phyloP scores from a whole-genome alignment of 2,329 filamentous ascomycete species.

The Dactylellina drechsleri region DNA sequence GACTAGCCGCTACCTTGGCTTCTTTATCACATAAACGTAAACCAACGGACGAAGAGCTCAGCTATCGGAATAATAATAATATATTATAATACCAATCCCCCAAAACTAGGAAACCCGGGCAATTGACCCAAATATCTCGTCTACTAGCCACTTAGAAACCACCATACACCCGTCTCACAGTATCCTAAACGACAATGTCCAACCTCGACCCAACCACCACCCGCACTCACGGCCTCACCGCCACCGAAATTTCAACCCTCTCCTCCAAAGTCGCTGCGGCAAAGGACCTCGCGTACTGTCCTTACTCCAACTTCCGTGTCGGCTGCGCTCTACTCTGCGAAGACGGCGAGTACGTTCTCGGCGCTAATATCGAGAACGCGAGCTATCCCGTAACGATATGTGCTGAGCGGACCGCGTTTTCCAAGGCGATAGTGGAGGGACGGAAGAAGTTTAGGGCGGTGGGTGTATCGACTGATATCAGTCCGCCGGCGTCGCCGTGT shows the following conservation, averaged over 20 bases:
- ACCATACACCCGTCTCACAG: too few species aligned
- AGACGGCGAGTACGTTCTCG: slow-evolving; percentile 70
- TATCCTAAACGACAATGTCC: slow-evolving; percentile 15
- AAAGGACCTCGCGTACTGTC: slow-evolving; percentile 85
- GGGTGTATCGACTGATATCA: slow-evolving; percentile 78
- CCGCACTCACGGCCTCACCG: slow-evolving; percentile 66
- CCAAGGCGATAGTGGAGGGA: slow-evolving; percentile 74
- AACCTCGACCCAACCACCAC: slow-evolving; percentile 13
- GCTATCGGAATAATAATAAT: too few species aligned
- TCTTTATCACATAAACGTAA: too few species aligned
- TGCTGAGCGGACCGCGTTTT: slow-evolving; percentile 89
- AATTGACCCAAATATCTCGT: neutral
- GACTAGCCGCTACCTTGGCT: too few species aligned
- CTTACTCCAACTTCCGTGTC: slow-evolving; percentile 91
- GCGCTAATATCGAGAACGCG: slow-evolving; percentile 93
- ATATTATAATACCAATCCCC: too few species aligned
- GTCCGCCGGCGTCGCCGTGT: slow-evolving; percentile 72
- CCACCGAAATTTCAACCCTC: slow-evolving; percentile 73
- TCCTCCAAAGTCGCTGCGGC: slow-evolving; percentile 73
- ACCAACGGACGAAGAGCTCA: too few species aligned
- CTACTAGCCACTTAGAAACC: neutral
- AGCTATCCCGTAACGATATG: slow-evolving; percentile 94
- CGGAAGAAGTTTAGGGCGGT: slow-evolving; percentile 75
- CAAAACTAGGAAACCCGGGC: too few species aligned
- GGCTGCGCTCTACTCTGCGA: slow-evolving; percentile 79